A percentile compares a stretch with the other conserved stretches of the same genome.
These are phyloP conservation scores for Kokia cookei DNA, from an alignment of 441 rosid species.

Conservation along the genomic window DNA sequence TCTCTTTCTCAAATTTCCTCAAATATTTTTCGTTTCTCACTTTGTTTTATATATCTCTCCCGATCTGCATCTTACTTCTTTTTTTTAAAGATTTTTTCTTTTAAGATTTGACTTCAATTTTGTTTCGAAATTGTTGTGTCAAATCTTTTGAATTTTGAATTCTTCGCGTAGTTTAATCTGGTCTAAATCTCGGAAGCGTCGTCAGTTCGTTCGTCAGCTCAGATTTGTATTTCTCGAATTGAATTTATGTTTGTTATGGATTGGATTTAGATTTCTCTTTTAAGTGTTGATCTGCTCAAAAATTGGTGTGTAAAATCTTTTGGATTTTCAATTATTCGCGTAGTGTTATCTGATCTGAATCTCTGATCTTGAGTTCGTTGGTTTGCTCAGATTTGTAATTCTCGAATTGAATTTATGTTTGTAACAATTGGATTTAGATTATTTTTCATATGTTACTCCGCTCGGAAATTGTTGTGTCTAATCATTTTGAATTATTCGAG, in stretches of 20 bases:
- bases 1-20: not conserved
- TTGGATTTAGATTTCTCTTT: not conserved
- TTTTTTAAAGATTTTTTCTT: not conserved
- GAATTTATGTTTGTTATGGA: not conserved
- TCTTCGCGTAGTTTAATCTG: slow-evolving; percentile 7
- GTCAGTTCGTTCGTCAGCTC: slow-evolving; percentile 1
- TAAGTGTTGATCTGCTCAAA: not conserved
- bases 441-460: not conserved
- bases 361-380: not conserved
- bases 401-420: slow-evolving; percentile 10
- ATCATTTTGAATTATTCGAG: not conserved
- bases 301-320: not conserved
- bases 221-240: slow-evolving; percentile 18
- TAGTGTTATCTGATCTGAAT: slow-evolving; percentile 9
- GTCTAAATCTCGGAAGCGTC: slow-evolving; percentile 6
- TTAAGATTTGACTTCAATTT: not conserved
- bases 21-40: not conserved
- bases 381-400: slow-evolving; percentile 18
- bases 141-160: not conserved
- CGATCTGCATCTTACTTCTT: not conserved
- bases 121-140: not conserved
- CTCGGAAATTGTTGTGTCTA: not conserved
- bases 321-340: not conserved
- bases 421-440: not conserved
- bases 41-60: not conserved